Conservation (phyloP, 176 grass and related monocot genomes). For the Puya raimondii region DNA sequence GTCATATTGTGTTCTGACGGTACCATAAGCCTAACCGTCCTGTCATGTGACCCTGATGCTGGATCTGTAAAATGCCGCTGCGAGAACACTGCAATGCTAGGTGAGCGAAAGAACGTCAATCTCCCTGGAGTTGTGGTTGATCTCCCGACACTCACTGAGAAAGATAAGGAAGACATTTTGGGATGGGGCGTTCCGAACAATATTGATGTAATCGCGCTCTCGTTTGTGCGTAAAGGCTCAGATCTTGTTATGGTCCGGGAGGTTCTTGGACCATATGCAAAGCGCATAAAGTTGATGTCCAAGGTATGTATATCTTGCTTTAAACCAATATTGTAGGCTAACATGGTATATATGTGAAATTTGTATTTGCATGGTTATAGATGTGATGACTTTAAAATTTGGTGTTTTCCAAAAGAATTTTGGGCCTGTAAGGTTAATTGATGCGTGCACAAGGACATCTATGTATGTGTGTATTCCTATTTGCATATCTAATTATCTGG, state of each 20-base stretch:
- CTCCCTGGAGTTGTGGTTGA: constrained; percentile 11
- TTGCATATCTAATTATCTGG: not conserved
- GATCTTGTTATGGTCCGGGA: constrained; percentile 7
- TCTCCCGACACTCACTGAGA: constrained; percentile 5
- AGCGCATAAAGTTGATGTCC: constrained; percentile 11
- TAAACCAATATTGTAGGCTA: not conserved
- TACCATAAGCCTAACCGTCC: constrained; percentile 11
- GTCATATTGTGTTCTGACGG: constrained; percentile 4
- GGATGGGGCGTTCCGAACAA: constrained; percentile 12
- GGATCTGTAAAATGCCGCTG: constrained; percentile 4
- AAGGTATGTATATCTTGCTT: constrained; percentile 1
- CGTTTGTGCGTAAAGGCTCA: constrained; percentile 9
- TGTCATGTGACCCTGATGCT: constrained; percentile 9
- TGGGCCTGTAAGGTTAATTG: not conserved
- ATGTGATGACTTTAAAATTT: not conserved
- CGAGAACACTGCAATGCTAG: constrained; percentile 11
- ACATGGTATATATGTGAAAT: not conserved
- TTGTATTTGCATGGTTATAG: not conserved
- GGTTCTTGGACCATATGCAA: not conserved
- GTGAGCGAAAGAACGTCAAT: constrained; percentile 15
- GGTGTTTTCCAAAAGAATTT: not conserved
- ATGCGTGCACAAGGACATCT: not conserved
- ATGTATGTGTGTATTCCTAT: not conserved
- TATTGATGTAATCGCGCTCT: constrained; percentile 8
- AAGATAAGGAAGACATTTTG: constrained; percentile 10